A percentile compares a stretch with the other conserved stretches of the same genome.
These are phyloP conservation scores for Alternaria longipes DNA, from an alignment of 2,329 filamentous ascomycete genomes.

Conservation along the genomic window DNA sequence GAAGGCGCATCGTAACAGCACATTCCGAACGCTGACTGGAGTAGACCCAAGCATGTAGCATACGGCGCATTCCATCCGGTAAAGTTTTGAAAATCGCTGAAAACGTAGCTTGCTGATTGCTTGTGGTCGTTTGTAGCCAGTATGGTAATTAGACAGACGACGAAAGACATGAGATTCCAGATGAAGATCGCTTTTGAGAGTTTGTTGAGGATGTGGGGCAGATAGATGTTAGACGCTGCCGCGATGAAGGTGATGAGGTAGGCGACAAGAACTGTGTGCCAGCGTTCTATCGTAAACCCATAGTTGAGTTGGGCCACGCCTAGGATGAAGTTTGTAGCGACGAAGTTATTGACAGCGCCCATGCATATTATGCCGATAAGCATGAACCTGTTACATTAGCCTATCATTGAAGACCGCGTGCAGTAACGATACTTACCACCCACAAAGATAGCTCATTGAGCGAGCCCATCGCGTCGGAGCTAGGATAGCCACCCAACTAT, in stretches of 20 bases:
- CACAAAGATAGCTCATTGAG: conserved; percentile 51
- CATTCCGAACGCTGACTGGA: conserved; percentile 66
- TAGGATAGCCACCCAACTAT: conserved; percentile 66
- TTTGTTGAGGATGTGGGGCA: conserved; percentile 61
- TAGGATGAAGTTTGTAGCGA: conserved; percentile 58
- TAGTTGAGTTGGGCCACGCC: conserved; percentile 64
- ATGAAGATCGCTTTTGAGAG: conserved; percentile 61
- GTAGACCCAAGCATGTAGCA: conserved; percentile 62
- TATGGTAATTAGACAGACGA: conserved; percentile 62
- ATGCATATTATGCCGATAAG: conserved; percentile 58
- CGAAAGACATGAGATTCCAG: conserved; percentile 64
- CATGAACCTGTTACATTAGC: conserved; percentile 28
- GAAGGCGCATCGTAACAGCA: conserved; percentile 60
- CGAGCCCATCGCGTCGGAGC: conserved; percentile 56
- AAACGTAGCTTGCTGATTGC: conserved; percentile 64
- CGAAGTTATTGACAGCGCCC: conserved; percentile 65
- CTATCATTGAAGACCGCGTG: conserved; percentile 8
- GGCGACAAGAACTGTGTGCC: conserved; percentile 65
- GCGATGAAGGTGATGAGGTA: conserved; percentile 60
- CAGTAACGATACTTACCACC: conserved; percentile 50
- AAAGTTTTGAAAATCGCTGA: conserved; percentile 63
- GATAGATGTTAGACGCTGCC: conserved; percentile 60
- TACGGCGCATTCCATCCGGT: conserved; percentile 63
- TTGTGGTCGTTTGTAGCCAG: conserved; percentile 64
- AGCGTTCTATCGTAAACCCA: conserved; percentile 62